These are phyloP conservation scores for Leavenworthia alabamica DNA, from an alignment of 345 rosid genomes.

Conservation along the genomic window DNA sequence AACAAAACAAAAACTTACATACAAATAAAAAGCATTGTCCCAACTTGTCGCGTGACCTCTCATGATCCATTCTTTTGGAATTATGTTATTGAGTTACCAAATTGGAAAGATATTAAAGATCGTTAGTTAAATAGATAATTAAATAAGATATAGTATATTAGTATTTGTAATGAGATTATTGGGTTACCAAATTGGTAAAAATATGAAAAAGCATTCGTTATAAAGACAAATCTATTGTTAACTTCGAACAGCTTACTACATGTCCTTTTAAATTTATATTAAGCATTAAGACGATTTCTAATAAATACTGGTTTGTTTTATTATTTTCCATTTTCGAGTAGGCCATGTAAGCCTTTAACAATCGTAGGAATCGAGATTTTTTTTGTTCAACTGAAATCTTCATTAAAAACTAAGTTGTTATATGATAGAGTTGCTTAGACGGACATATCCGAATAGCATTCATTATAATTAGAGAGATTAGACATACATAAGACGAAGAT, in stretches of 20 bases:
- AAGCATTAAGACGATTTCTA: background rate
- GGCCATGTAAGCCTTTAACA: background rate
- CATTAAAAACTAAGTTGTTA: too few species aligned
- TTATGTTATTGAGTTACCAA: background rate
- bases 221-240: background rate
- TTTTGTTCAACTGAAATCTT: too few species aligned
- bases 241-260: background rate
- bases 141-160: background rate
- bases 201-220: slow-evolving; percentile 2
- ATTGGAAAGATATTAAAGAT: background rate
- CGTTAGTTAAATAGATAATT: background rate
- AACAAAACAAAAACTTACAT: background rate
- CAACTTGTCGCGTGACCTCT: slow-evolving; percentile 8
- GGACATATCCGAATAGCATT: too few species aligned
- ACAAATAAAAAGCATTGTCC: background rate
- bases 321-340: too few species aligned
- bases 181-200: background rate
- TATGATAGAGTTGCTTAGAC: too few species aligned
- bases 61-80: background rate
- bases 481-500: too few species aligned
- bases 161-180: background rate
- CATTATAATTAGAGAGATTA: too few species aligned
- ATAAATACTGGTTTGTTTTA: background rate
- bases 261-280: background rate
- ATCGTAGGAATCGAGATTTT: slow-evolving; percentile 11